phyloP scores from a whole-genome alignment of 257 asterid species.

The Rhazya stricta region DNA sequence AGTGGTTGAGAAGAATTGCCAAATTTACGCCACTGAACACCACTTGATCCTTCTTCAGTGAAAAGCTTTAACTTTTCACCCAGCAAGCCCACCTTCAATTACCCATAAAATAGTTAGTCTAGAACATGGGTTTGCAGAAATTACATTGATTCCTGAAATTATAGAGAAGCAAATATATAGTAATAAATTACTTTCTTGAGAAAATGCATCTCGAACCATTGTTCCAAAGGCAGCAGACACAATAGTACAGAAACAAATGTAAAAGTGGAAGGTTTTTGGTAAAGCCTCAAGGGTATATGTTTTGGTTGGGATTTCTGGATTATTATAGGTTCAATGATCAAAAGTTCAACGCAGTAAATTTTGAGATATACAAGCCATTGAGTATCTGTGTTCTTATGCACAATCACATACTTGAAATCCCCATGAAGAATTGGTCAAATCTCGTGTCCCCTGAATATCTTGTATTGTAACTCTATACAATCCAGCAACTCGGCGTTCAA shows the following conservation, averaged over 20 bases:
- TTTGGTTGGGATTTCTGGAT: no score
- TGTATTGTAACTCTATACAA: conserved; percentile 36
- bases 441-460: conserved; percentile 18
- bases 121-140: not conserved
- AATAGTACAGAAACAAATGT: no score
- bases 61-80: conserved; percentile 61
- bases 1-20: conserved; percentile 46
- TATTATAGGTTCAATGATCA: no score
- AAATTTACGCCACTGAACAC: conserved; percentile 42
- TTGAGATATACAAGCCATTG: no score
- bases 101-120: not conserved
- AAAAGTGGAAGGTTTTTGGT: no score
- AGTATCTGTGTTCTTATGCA: not conserved
- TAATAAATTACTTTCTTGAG: no score
- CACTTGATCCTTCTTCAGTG: conserved; percentile 40
- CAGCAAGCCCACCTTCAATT: conserved; percentile 60
- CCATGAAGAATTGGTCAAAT: conserved; percentile 46
- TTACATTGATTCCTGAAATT: not conserved
- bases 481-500: conserved; percentile 65
- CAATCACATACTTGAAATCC: conserved; percentile 58
- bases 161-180: no score
- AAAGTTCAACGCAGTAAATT: no score
- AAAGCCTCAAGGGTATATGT: no score
- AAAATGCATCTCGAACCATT: not conserved
- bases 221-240: no score